phyloP scores from a whole-genome alignment of 179 eudicot species.

The Silene noctiflora region DNA sequence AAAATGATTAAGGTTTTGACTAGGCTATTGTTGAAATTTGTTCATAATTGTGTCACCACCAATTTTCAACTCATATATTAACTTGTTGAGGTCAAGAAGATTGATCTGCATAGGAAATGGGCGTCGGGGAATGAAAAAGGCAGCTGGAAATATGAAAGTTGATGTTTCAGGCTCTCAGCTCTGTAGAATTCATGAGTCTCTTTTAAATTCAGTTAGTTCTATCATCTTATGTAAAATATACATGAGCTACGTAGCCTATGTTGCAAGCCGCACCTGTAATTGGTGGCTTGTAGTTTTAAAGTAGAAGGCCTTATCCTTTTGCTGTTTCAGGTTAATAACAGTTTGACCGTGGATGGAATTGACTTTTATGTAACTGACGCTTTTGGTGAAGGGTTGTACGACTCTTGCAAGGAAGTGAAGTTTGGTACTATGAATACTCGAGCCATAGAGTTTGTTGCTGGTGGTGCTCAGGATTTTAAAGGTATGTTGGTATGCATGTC shows the following conservation, averaged over 20 bases:
- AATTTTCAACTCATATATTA: not conserved
- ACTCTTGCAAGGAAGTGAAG: conserved; percentile 96
- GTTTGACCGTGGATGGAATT: conserved; percentile 77
- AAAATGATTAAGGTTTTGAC: not conserved
- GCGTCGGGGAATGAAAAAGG: not conserved
- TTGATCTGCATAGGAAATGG: not conserved
- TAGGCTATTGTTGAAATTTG: not conserved
- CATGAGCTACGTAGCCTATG: conserved; percentile 17
- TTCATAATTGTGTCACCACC: not conserved
- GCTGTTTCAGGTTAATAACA: conserved; percentile 63
- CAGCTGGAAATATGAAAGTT: not conserved
- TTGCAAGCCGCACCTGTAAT: not conserved
- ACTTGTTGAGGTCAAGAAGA: not conserved
- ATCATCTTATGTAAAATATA: conserved; percentile 1
- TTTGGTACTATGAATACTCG: conserved; percentile 89
- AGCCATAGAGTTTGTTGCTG: conserved; percentile 84
- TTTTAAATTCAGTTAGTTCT: not conserved
- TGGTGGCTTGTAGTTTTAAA: conserved; percentile 9
- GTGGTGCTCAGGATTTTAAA: conserved; percentile 82
- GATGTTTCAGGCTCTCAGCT: not conserved
- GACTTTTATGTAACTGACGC: conserved; percentile 72
- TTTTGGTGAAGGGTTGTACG: conserved; percentile 82
- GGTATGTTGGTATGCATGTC: conserved; percentile 37
- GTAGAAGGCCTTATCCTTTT: conserved; percentile 20
- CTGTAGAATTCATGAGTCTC: not conserved